Evolutionary conservation across 768 basidiomycete species (phyloP).

Genomic region (Lanmaoa pseudosensibilis): DNA sequence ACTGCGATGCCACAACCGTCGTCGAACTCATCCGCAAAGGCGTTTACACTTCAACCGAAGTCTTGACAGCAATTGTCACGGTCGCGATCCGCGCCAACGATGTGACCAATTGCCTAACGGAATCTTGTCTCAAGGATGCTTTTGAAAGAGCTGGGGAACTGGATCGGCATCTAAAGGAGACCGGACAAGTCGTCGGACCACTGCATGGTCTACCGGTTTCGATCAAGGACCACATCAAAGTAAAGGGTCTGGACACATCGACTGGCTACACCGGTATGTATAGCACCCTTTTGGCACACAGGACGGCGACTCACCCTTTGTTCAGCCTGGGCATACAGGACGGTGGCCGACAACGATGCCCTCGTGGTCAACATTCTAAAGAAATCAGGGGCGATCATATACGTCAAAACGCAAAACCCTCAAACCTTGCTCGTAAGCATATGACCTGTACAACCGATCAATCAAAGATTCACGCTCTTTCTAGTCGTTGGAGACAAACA

Average conservation of each 20-base stretch:
- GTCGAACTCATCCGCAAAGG: conserved; percentile 21
- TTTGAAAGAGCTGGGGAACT: conserved; percentile 48
- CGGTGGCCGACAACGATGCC: conserved; percentile 41
- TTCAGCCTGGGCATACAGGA: conserved; percentile 41
- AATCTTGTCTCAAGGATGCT: conserved; percentile 57
- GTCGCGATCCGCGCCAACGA: conserved; percentile 32
- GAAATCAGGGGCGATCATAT: conserved; percentile 46
- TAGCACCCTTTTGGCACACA: not conserved
- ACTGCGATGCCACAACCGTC: conserved; percentile 32
- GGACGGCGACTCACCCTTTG: conserved; percentile 15
- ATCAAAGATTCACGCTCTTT: conserved; percentile 11
- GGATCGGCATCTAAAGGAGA: conserved; percentile 45
- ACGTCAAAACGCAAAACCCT: conserved; percentile 48
- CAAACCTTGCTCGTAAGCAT: conserved; percentile 48
- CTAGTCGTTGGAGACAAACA: conserved; percentile 54
- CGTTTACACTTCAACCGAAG: conserved; percentile 26
- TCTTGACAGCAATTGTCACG: conserved; percentile 28
- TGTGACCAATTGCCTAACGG: conserved; percentile 53
- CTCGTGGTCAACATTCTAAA: conserved; percentile 45
- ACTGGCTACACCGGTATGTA: conserved; percentile 31
- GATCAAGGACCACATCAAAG: conserved; percentile 49
- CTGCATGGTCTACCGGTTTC: conserved; percentile 46
- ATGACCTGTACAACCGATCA: not conserved
- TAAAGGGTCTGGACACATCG: conserved; percentile 44
- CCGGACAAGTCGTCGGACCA: conserved; percentile 49